Percentiles rank a stretch among this genome's conserved stretches.
Conservation (phyloP, 495 filamentous ascomycete genomes). For the Chlorociboria aeruginascens region DNA sequence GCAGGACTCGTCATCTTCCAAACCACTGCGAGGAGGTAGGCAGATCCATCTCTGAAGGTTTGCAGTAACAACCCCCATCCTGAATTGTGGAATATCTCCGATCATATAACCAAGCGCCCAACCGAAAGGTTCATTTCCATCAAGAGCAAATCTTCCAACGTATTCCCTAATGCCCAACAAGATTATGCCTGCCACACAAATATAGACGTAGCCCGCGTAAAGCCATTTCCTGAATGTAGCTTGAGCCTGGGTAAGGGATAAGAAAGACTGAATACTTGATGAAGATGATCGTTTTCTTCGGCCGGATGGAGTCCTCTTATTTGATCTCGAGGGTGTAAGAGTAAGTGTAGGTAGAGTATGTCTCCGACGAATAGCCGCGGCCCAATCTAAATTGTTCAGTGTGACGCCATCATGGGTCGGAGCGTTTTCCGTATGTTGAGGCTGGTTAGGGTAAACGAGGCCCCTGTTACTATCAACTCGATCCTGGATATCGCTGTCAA, state of each 20-base stretch:
- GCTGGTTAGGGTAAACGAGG: too few species aligned
- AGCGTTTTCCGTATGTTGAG: too few species aligned
- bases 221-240: slow-evolving; percentile 67
- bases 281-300: slow-evolving; percentile 58
- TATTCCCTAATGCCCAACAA: slow-evolving; percentile 60
- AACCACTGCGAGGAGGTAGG: slow-evolving; percentile 42
- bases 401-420: neutral
- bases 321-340: slow-evolving; percentile 1
- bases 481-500: neutral
- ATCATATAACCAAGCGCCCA: slow-evolving; percentile 89
- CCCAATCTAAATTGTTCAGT: neutral
- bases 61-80: slow-evolving; percentile 49
- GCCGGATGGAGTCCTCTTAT: slow-evolving; percentile 41
- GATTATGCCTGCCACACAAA: slow-evolving; percentile 47
- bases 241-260: slow-evolving; percentile 69
- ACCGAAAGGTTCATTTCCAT: slow-evolving; percentile 68
- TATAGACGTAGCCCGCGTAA: slow-evolving; percentile 71
- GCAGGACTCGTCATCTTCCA: slow-evolving; percentile 24
- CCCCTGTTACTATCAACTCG: neutral
- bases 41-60: slow-evolving; percentile 67
- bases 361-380: slow-evolving; percentile 5
- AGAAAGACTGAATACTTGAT: slow-evolving; percentile 54
- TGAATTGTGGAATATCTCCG: slow-evolving; percentile 59
- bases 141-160: slow-evolving; percentile 51
- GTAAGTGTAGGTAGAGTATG: slow-evolving; percentile 15